These are phyloP conservation scores for Mortierella sp. DNA, from an alignment of 371 early-diverging fungal genomes.

Conservation along the genomic window DNA sequence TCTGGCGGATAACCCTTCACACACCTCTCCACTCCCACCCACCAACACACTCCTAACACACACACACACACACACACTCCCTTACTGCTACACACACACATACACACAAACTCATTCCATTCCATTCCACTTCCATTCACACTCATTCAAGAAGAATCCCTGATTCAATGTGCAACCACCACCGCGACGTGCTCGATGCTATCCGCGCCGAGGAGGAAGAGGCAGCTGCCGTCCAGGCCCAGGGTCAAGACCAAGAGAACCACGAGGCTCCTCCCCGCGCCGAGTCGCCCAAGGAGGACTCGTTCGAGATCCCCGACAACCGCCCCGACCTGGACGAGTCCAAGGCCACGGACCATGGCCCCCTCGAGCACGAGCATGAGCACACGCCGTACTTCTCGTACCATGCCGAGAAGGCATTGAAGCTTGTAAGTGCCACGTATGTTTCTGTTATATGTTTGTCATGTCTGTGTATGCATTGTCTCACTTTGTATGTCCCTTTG, in stretches of 20 bases:
- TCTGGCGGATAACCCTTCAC: conserved; percentile 10
- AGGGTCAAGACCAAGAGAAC: conserved; percentile 11
- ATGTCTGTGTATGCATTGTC: background rate
- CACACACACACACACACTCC: conserved; percentile 12
- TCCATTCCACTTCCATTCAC: background rate
- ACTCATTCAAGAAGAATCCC: conserved; percentile 9
- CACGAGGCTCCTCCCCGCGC: conserved; percentile 14
- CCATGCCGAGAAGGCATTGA: conserved; percentile 51
- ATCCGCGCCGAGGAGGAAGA: conserved; percentile 35
- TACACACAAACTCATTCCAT: background rate
- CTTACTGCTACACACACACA: background rate
- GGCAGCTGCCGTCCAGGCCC: conserved; percentile 3
- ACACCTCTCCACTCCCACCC: conserved; percentile 6
- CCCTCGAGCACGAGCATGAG: conserved; percentile 37
- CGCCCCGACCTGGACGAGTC: conserved; percentile 39
- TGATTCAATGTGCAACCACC: conserved; percentile 52
- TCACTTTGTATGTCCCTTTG: background rate
- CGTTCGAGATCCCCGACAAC: conserved; percentile 50
- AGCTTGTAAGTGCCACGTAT: conserved; percentile 28
- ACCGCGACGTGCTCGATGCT: conserved; percentile 32
- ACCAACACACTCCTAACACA: background rate
- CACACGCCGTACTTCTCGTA: conserved; percentile 57
- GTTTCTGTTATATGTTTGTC: background rate
- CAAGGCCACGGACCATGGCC: conserved; percentile 32
- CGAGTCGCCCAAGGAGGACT: conserved; percentile 38